Base-by-base conservation (phyloP, 1,284 basidiomycete species). In the Erythrobasidium hasegawianum region DNA sequence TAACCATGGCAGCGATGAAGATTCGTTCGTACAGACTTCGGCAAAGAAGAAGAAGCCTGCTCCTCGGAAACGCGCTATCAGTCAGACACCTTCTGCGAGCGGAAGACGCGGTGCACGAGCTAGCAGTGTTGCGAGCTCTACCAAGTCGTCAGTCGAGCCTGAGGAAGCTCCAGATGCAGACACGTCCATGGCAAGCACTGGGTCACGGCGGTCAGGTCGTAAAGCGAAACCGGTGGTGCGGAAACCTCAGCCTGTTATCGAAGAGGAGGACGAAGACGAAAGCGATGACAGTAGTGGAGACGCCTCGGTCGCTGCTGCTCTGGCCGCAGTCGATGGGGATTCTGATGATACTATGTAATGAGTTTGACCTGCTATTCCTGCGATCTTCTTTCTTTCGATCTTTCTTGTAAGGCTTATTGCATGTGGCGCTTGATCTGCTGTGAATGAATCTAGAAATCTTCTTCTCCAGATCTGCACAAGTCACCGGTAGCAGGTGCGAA, bases 211-310 rank as follows among this genome's bases (percentile, higher is more conserved):
- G 38, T 47, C 54, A 59, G 56, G 39, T 26, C 39, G 29, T 3
- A 27, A 57, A 29, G 20, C 53, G 2, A 24, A 49, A 40, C 22
- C 59, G 38, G 22, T 58, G 38, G 57, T 38, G 26, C n/a, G 55
- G 3, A 39, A 50, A 47, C 41, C 45, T 45, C 41, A 53, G 38
- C 22, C 20, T 16, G 26, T 60, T 20, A 68, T 20, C 55, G 47
- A 38, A 49, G 54, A 43, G 43, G 33, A 58, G 47, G 59, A 47
- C 40, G 64, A 65, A 52, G 60, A 62, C 8, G 52, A 62, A 43
- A 24, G 22, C 22, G 43, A 47, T 47, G 43, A 47, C 43, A 47
- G 43, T 14, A 11, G 33, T 33, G 33, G n/a, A n/a, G 40, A 47
- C 16, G 43, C 4, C 8, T 24, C 16, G 43, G n/a, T 24, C 8